Evolutionary conservation across 2,329 filamentous ascomycete genomes (phyloP).

Genomic region (Colletotrichum sp.): DNA sequence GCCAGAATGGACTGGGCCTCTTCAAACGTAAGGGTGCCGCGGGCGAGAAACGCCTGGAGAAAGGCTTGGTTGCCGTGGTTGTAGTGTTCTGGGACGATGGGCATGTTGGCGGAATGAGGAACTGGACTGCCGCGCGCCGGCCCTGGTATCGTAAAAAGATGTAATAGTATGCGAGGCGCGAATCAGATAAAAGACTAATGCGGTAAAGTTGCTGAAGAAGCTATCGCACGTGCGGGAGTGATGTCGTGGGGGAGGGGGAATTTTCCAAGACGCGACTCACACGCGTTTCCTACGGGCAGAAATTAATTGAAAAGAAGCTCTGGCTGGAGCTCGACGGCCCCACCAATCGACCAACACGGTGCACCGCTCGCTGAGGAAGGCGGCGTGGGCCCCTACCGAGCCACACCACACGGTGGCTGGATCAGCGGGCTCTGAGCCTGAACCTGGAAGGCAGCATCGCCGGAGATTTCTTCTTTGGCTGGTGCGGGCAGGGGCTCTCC

Average conservation of each 20-base stretch:
- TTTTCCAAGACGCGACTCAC: neutral
- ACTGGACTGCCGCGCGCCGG: neutral
- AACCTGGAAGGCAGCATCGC: neutral
- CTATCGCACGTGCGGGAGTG: neutral
- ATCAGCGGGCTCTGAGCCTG: neutral
- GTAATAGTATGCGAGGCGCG: neutral
- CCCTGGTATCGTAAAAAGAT: neutral
- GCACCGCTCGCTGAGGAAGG: neutral
- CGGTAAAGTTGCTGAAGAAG: neutral
- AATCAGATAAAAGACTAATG: neutral
- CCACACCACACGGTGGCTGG: neutral
- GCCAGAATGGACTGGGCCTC: slow-evolving; percentile 79
- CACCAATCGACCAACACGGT: neutral
- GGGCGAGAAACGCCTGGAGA: slow-evolving; percentile 84
- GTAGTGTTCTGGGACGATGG: slow-evolving; percentile 39
- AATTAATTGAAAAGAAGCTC: neutral
- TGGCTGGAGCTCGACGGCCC: neutral
- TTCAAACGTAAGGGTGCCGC: slow-evolving; percentile 76
- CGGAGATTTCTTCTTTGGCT: neutral
- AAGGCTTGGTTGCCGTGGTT: slow-evolving; percentile 82
- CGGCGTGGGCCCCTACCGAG: neutral
- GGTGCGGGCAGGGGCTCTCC: neutral
- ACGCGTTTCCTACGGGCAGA: neutral
- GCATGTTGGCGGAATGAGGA: slow-evolving; percentile 4
- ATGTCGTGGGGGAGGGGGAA: neutral